These are phyloP conservation scores for Sporothrix globosa DNA, from an alignment of 2,329 filamentous ascomycete species.

Conservation along the genomic window DNA sequence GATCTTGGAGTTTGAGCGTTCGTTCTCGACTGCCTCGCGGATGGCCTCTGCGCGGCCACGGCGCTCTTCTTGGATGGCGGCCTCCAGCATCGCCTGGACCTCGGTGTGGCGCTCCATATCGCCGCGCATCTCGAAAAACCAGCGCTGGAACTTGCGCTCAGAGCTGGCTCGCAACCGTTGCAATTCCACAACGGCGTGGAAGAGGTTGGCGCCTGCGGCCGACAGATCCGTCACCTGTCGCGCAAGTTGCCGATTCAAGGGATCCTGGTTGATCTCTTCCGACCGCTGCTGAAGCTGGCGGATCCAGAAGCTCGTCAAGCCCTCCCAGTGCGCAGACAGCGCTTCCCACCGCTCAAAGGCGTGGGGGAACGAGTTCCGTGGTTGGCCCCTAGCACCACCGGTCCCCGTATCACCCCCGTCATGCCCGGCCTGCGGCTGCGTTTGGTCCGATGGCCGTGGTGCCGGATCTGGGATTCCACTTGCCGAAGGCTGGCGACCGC, in stretches of 20 bases:
- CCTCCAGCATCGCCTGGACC: slow-evolving; percentile 77
- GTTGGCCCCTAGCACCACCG: slow-evolving; percentile 44
- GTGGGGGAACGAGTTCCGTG: slow-evolving; percentile 82
- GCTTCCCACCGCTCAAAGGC: slow-evolving; percentile 98
- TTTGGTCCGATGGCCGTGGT: slow-evolving; percentile 7
- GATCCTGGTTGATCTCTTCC: slow-evolving; percentile 78
- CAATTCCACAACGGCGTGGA: slow-evolving; percentile 95
- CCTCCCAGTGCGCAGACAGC: slow-evolving; percentile 96
- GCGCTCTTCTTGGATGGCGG: slow-evolving; percentile 73
- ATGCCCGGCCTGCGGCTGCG: neutral
- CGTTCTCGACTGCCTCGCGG: slow-evolving; percentile 65
- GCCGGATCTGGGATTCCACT: neutral
- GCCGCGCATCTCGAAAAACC: slow-evolving; percentile 93
- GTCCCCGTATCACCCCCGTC: slow-evolving; percentile 43
- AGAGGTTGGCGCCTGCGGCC: slow-evolving; percentile 92
- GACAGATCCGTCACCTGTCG: slow-evolving; percentile 97
- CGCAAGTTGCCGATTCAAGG: slow-evolving; percentile 83
- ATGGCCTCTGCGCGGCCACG: slow-evolving; percentile 69
- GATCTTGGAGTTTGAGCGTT: slow-evolving; percentile 68
- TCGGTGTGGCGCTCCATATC: slow-evolving; percentile 87
- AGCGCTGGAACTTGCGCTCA: slow-evolving; percentile 95
- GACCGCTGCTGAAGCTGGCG: slow-evolving; percentile 88
- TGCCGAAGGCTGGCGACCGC: neutral
- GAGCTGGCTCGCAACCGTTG: slow-evolving; percentile 92
- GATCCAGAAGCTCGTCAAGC: slow-evolving; percentile 96